Evolutionary conservation across 306 rosid genomes (phyloP).

Genomic region (Betula pendula): DNA sequence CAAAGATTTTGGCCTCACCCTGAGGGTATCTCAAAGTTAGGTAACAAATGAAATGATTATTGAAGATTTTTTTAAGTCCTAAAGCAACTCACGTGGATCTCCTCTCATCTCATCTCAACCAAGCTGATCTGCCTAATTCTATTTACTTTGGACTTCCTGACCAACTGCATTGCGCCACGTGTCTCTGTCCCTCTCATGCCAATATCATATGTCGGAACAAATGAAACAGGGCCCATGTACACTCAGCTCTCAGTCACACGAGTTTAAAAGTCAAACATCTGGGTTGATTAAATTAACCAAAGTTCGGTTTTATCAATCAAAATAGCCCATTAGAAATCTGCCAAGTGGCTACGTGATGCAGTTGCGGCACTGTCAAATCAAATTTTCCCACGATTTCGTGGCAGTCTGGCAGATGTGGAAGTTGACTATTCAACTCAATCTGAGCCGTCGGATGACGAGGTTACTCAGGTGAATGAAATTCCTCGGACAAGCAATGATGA

Average conservation of each 20-base stretch:
- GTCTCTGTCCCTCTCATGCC: slow-evolving; percentile 14
- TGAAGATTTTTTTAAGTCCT: neutral
- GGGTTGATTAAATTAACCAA: slow-evolving; percentile 22
- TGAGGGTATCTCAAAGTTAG: slow-evolving; percentile 35
- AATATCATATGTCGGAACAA: slow-evolving; percentile 46
- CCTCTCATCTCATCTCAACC: too few species aligned
- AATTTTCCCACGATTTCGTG: neutral
- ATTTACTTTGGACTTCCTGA: slow-evolving; percentile 21
- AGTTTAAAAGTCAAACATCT: neutral
- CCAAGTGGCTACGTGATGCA: neutral
- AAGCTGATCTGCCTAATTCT: slow-evolving; percentile 37
- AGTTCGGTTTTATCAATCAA: neutral
- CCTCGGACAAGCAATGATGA: neutral
- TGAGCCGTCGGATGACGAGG: neutral
- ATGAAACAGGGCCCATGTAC: slow-evolving; percentile 53
- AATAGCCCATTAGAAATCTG: neutral
- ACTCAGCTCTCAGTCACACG: neutral
- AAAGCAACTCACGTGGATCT: slow-evolving; percentile 1
- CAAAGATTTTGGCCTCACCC: neutral
- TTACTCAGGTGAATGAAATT: slow-evolving; percentile 22
- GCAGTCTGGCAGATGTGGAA: slow-evolving; percentile 24
- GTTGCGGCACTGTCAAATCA: slow-evolving; percentile 22
- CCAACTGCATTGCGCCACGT: slow-evolving; percentile 37
- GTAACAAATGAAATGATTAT: slow-evolving; percentile 15
- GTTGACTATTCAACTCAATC: neutral